A percentile compares a stretch with the other conserved stretches of the same genome.
Conservation (phyloP, 805 yeast species). For the Candida qinlingensis region DNA sequence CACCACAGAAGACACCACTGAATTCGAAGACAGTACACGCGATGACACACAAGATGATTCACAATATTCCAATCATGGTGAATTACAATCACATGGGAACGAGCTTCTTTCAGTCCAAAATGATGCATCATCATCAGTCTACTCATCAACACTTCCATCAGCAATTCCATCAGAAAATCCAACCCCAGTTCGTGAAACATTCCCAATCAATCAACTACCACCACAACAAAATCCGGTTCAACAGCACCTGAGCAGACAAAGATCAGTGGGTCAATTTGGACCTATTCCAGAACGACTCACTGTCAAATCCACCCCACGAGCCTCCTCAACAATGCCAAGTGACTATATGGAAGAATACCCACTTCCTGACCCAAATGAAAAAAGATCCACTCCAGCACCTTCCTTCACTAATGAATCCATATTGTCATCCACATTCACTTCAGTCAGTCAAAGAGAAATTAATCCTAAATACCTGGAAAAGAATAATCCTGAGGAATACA, state of each 20-base stretch:
- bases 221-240: not conserved
- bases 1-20: not conserved
- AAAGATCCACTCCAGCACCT: conserved; percentile 25
- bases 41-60: not conserved
- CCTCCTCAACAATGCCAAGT: conserved; percentile 4
- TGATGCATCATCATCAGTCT: conserved; percentile 22
- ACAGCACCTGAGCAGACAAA: not conserved
- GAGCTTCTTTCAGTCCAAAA: not conserved
- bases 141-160: conserved; percentile 21
- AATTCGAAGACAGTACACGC: not conserved
- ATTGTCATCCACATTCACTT: conserved; percentile 57
- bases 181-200: conserved; percentile 13
- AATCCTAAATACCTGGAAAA: conserved; percentile 48
- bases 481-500: conserved; percentile 19
- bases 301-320: not conserved
- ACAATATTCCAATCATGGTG: not conserved
- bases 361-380: conserved; percentile 21
- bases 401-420: conserved; percentile 28
- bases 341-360: conserved; percentile 11
- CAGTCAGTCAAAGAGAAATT: conserved; percentile 70
- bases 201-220: conserved; percentile 11
- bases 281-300: conserved; percentile 15
- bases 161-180: conserved; percentile 13
- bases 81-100: not conserved
- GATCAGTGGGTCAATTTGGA: not conserved